phyloP scores from a whole-genome alignment of 306 rosid species.

The Quercus agrifolia region DNA sequence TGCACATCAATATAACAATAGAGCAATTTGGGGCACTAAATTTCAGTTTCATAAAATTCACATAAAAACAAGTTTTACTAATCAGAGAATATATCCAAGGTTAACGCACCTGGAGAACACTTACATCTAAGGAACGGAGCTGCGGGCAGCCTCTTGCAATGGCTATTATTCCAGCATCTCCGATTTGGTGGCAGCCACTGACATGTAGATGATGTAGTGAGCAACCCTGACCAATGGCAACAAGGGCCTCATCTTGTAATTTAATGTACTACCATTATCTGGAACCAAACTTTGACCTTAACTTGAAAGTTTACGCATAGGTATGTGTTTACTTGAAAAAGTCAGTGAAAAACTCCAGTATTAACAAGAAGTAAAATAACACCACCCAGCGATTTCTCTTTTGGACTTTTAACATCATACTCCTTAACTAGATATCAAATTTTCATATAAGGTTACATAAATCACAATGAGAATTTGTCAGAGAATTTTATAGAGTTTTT shows the following conservation, averaged over 20 bases:
- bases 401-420: no score
- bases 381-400: no score
- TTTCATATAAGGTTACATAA: no score
- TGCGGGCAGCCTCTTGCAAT: constrained; percentile 87
- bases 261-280: no score
- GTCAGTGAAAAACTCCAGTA: no score
- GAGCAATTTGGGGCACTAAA: neutral
- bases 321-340: no score
- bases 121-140: constrained; percentile 68
- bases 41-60: neutral
- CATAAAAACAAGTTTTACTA: neutral
- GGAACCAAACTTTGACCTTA: no score
- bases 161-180: constrained; percentile 87
- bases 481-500: no score
- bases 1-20: neutral
- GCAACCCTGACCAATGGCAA: constrained; percentile 73
- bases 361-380: no score
- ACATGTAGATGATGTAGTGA: constrained; percentile 77
- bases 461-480: no score
- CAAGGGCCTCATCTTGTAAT: constrained; percentile 61
- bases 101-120: constrained; percentile 78
- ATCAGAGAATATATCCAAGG: neutral
- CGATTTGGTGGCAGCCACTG: constrained; percentile 93
- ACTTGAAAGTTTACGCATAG: no score
- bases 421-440: no score